These are phyloP conservation scores for Aspergillus thermomutatus DNA, from an alignment of 2,329 filamentous ascomycete genomes.

Conservation along the genomic window DNA sequence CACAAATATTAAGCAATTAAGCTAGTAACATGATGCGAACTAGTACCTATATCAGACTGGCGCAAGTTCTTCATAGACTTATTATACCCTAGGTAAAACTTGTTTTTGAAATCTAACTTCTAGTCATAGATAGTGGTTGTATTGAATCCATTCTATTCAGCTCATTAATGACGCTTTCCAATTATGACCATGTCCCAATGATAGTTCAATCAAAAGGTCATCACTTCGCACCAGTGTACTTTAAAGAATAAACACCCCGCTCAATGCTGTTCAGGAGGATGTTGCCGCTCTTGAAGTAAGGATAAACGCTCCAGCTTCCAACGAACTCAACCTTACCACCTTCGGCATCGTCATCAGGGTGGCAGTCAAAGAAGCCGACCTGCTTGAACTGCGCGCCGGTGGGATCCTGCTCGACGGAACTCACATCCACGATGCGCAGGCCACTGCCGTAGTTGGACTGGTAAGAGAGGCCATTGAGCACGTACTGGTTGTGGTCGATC, in stretches of 20 bases:
- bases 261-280: slow-evolving; percentile 19
- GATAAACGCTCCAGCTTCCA: slow-evolving; percentile 18
- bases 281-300: slow-evolving; percentile 13
- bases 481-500: slow-evolving; percentile 20
- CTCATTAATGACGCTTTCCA: not conserved
- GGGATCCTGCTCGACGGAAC: slow-evolving; percentile 12
- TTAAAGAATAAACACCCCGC: slow-evolving; percentile 16
- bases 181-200: no score
- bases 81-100: no score
- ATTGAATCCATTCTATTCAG: not conserved
- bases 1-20: no score
- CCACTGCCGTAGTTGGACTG: slow-evolving; percentile 18
- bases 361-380: slow-evolving; percentile 16
- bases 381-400: slow-evolving; percentile 11
- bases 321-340: slow-evolving; percentile 14
- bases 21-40: no score
- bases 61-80: no score
- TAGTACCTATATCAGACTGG: no score
- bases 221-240: slow-evolving; percentile 4
- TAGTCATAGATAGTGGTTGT: no score
- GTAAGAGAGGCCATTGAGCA: slow-evolving; percentile 15
- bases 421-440: slow-evolving; percentile 16
- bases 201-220: not conserved
- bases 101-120: no score
- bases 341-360: slow-evolving; percentile 13